Evolutionary conservation across 495 filamentous ascomycete species (phyloP).

Genomic region (Podospora australis): DNA sequence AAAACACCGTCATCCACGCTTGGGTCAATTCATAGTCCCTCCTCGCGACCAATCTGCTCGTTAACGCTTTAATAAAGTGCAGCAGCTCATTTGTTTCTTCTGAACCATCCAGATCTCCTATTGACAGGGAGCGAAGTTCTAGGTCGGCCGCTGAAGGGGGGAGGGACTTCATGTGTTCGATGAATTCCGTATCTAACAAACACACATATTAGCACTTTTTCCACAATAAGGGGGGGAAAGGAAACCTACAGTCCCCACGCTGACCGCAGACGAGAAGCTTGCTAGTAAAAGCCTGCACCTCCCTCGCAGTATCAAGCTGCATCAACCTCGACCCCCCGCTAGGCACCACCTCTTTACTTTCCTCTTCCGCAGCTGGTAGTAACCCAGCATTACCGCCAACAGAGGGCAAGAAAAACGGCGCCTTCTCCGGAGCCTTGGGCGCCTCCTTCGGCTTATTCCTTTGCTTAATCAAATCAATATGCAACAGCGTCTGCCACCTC

Average conservation of each 20-base stretch:
- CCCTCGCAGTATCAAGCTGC: slow-evolving; percentile 32
- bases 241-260: slow-evolving; percentile 45
- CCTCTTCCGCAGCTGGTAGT: slow-evolving; percentile 17
- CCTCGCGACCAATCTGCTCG: slow-evolving; percentile 53
- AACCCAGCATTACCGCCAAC: slow-evolving; percentile 35
- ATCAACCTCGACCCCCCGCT: slow-evolving; percentile 30
- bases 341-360: slow-evolving; percentile 11
- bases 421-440: slow-evolving; percentile 86
- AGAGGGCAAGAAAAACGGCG: slow-evolving; percentile 91
- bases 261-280: slow-evolving; percentile 47
- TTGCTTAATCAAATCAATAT: slow-evolving; percentile 82
- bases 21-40: slow-evolving; percentile 89
- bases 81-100: slow-evolving; percentile 41
- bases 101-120: slow-evolving; percentile 23
- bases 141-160: slow-evolving; percentile 77
- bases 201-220: too few relatives aligned
- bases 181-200: slow-evolving; percentile 54
- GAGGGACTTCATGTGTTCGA: slow-evolving; percentile 71
- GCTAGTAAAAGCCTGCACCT: slow-evolving; percentile 52
- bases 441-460: slow-evolving; percentile 92
- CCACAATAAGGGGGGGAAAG: slow-evolving; percentile 1
- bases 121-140: slow-evolving; percentile 73
- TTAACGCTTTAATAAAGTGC: slow-evolving; percentile 71
- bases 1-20: slow-evolving; percentile 92
- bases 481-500: slow-evolving; percentile 86